phyloP scores from a whole-genome alignment of 257 asterid species.

The Solanum bulbocastanum region DNA sequence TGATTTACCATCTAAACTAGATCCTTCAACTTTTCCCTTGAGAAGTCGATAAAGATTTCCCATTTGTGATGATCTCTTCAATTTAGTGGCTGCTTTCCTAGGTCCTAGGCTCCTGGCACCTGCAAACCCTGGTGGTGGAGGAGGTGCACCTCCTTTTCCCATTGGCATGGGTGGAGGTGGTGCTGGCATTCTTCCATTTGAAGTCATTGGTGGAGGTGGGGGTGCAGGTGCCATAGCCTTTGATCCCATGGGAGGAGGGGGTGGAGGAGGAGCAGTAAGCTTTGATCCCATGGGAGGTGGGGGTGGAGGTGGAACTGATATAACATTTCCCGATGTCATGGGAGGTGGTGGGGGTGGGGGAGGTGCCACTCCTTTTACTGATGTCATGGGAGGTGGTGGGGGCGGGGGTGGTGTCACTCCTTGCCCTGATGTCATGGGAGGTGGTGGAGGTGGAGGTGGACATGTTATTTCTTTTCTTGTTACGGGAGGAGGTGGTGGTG shows the following conservation, averaged over 20 bases:
- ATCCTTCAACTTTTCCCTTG: constrained; percentile 85
- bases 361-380: background rate
- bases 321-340: background rate
- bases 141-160: constrained; percentile 42
- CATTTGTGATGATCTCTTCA: constrained; percentile 88
- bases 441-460: constrained; percentile 13
- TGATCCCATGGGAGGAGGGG: constrained; percentile 15
- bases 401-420: constrained; percentile 10
- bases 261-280: constrained; percentile 9
- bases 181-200: constrained; percentile 21
- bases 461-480: background rate
- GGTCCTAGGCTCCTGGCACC: constrained; percentile 27
- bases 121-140: constrained; percentile 62
- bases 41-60: constrained; percentile 77
- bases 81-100: constrained; percentile 44
- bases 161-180: constrained; percentile 38
- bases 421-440: background rate
- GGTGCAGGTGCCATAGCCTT: constrained; percentile 22
- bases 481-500: constrained; percentile 2
- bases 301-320: constrained; percentile 13
- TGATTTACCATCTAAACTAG: constrained; percentile 35
- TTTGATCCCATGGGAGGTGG: constrained; percentile 4
- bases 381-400: constrained; percentile 5
- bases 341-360: constrained; percentile 27
- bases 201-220: constrained; percentile 38